Percentiles rank a stretch among this genome's conserved stretches.
Evolutionary conservation across 108 stramenopile species (phyloP).

Genomic region (Chaetoceros muelleri): DNA sequence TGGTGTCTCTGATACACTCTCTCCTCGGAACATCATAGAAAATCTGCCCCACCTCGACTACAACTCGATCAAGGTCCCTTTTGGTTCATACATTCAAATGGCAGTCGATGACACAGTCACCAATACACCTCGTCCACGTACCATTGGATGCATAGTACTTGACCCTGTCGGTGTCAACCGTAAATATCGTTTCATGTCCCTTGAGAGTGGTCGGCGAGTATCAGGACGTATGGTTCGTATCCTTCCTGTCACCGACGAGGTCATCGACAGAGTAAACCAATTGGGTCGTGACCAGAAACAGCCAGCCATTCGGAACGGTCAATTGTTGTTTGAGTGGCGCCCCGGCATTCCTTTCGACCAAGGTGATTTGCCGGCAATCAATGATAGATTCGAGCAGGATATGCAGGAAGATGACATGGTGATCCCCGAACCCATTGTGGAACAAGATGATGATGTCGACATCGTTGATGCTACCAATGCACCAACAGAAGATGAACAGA

Average conservation of each 20-base stretch:
- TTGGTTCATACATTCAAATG: no score
- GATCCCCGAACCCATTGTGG: neutral
- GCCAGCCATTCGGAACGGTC: neutral
- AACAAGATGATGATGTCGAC: neutral
- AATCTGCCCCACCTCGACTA: neutral
- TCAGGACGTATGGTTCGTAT: neutral
- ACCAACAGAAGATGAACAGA: neutral
- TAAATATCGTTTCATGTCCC: neutral
- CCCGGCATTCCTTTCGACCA: conserved; percentile 1
- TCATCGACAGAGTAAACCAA: neutral
- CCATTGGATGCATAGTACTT: conserved; percentile 18
- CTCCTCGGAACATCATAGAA: conserved; percentile 7
- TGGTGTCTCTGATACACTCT: conserved; percentile 10
- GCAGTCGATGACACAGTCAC: neutral
- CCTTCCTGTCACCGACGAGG: neutral
- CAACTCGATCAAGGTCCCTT: neutral
- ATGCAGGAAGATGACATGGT: no score
- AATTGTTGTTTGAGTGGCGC: conserved; percentile 7
- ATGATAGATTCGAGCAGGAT: no score
- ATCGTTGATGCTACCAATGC: neutral
- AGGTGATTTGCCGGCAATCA: neutral
- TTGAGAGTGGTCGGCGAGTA: neutral
- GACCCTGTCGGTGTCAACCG: neutral
- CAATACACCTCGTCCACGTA: conserved; percentile 18
- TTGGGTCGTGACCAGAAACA: neutral